A percentile compares a stretch with the other conserved stretches of the same genome.
phyloP scores from a whole-genome alignment of 139 green algal species.

The Chlorella sp. region DNA sequence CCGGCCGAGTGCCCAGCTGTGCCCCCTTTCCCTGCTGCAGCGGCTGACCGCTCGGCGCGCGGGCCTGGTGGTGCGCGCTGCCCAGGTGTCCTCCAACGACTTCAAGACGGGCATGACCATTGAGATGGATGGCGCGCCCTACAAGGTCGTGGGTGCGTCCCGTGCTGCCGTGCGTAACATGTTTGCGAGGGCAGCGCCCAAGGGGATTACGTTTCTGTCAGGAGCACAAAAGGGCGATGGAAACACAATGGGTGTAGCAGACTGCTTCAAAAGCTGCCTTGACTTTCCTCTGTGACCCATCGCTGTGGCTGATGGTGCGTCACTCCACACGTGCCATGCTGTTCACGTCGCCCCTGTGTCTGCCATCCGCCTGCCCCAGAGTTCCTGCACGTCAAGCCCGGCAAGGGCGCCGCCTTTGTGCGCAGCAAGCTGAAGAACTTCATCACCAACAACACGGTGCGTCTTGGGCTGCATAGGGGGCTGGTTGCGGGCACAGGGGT shows the following conservation, averaged over 20 bases:
- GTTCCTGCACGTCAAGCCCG: slow-evolving; percentile 99
- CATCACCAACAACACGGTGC: slow-evolving; percentile 88
- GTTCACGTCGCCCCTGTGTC: not conserved
- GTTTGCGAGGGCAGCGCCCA: too few species aligned
- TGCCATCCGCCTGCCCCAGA: slow-evolving; percentile 59
- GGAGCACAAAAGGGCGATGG: too few species aligned
- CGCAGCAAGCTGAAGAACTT: slow-evolving; percentile 98
- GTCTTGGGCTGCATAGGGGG: not conserved
- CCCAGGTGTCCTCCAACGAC: slow-evolving; percentile 87
- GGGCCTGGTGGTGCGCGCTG: slow-evolving; percentile 28
- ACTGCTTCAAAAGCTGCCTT: too few species aligned
- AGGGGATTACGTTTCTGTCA: too few species aligned
- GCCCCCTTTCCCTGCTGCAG: not conserved
- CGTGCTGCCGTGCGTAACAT: not conserved
- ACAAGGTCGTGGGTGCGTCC: slow-evolving; percentile 73
- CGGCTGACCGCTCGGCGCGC: not conserved
- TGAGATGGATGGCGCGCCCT: slow-evolving; percentile 88
- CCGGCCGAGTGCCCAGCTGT: too few species aligned
- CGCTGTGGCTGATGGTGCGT: too few species aligned
- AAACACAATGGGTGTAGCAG: too few species aligned
- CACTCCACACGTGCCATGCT: too few species aligned
- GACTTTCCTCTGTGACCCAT: too few species aligned
- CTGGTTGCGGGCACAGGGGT: too few species aligned
- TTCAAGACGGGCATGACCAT: slow-evolving; percentile 94
- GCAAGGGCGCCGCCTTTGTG: slow-evolving; percentile 98